These are phyloP conservation scores for Solanum paucissectum DNA, from an alignment of 257 asterid species.

Conservation along the genomic window DNA sequence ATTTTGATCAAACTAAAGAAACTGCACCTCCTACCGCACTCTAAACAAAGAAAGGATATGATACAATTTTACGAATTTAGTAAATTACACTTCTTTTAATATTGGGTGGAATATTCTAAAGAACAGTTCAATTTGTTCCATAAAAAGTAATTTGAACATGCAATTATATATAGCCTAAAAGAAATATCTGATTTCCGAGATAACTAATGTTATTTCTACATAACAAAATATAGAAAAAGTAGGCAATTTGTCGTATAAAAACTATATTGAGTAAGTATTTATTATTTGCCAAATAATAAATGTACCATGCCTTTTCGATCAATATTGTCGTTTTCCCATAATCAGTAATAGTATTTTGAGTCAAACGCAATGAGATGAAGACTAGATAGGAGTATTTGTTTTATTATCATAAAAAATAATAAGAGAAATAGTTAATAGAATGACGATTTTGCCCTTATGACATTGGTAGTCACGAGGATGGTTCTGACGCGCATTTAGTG, in stretches of 20 bases:
- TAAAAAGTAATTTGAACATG: not conserved
- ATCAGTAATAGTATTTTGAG: not conserved
- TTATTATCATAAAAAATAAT: not conserved
- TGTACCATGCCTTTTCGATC: not conserved
- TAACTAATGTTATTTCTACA: not conserved
- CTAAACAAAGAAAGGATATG: no score
- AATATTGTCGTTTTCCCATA: not conserved
- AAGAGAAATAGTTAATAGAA: not conserved
- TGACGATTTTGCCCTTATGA: not conserved
- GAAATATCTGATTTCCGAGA: not conserved
- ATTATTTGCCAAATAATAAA: not conserved
- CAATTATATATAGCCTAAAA: not conserved
- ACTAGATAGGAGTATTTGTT: not conserved
- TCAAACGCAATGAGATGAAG: not conserved
- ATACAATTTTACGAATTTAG: no score
- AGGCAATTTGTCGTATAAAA: not conserved
- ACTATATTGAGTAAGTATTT: not conserved
- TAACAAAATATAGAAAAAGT: not conserved
- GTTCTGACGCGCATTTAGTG: slow-evolving; percentile 46
- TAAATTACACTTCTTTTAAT: no score
- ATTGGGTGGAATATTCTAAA: not conserved
- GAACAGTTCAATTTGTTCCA: not conserved
- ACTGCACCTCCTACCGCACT: not conserved
- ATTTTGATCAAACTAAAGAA: not conserved
- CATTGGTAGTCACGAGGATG: slow-evolving; percentile 36